Percentiles rank a stretch among this genome's conserved stretches.
Evolutionary conservation across 2,329 filamentous ascomycete genomes (phyloP).

Genomic region (Fusarium miscanthi): DNA sequence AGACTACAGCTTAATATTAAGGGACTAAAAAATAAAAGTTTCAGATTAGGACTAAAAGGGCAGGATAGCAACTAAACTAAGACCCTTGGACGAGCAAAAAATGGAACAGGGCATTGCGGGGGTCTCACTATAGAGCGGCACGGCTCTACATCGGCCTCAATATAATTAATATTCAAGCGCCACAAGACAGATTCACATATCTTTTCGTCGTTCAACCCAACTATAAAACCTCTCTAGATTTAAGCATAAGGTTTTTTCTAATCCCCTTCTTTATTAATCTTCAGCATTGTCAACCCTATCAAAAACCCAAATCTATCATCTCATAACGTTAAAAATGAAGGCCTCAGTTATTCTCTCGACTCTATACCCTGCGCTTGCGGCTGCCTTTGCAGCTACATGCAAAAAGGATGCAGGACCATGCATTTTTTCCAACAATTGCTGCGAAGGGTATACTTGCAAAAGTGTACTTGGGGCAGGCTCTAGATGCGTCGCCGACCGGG

Average conservation of each 20-base stretch:
- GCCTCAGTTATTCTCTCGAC: background rate
- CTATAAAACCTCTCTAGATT: background rate
- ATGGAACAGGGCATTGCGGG: background rate
- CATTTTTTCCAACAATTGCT: background rate
- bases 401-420: background rate
- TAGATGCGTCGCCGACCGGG: background rate
- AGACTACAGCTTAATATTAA: background rate
- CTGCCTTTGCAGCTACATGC: background rate
- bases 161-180: background rate
- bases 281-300: background rate
- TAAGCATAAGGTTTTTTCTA: fast-evolving
- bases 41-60: background rate
- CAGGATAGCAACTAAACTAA: fast-evolving
- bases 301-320: background rate
- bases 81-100: too few species aligned
- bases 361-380: background rate
- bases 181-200: background rate
- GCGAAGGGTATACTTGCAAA: background rate
- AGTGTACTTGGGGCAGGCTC: background rate
- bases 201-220: background rate
- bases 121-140: background rate
- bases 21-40: background rate
- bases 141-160: background rate
- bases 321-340: background rate
- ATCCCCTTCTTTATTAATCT: background rate